These are phyloP conservation scores for Coemansia sp. DNA, from an alignment of 192 early-diverging fungal species.

Conservation along the genomic window DNA sequence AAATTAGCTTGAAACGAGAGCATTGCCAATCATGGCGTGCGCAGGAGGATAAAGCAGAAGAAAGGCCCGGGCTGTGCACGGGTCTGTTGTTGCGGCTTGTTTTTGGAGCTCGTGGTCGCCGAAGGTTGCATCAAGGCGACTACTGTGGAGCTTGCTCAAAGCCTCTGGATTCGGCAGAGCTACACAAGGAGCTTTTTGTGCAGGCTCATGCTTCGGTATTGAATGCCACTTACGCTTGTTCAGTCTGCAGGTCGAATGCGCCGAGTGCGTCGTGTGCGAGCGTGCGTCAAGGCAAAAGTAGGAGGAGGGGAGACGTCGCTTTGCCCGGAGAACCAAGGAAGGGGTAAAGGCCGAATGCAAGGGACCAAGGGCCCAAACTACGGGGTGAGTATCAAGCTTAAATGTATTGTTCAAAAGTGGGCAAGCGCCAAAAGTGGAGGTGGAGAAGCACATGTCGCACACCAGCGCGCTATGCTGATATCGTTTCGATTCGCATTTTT, in stretches of 20 bases:
- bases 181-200: not conserved
- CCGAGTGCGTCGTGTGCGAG: not conserved
- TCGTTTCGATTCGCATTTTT: not conserved
- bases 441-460: not conserved
- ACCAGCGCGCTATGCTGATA: not conserved
- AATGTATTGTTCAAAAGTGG: not conserved
- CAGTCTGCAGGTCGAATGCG: slow-evolving; percentile 5
- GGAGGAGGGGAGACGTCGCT: not conserved
- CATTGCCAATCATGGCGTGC: slow-evolving; percentile 3
- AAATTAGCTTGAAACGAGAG: slow-evolving; percentile 1
- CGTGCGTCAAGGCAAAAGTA: not conserved
- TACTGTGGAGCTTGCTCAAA: not conserved
- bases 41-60: not conserved
- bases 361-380: slow-evolving; percentile 1
- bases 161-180: not conserved
- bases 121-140: not conserved
- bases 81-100: not conserved
- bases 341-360: slow-evolving; percentile 1
- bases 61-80: not conserved
- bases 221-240: not conserved
- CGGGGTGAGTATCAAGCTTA: not conserved
- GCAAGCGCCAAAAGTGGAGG: not conserved
- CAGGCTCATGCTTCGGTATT: not conserved
- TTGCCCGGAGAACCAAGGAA: not conserved
- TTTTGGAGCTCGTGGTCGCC: not conserved